phyloP scores from a whole-genome alignment of 495 filamentous ascomycete genomes.

The Coniosporium apollinis region DNA sequence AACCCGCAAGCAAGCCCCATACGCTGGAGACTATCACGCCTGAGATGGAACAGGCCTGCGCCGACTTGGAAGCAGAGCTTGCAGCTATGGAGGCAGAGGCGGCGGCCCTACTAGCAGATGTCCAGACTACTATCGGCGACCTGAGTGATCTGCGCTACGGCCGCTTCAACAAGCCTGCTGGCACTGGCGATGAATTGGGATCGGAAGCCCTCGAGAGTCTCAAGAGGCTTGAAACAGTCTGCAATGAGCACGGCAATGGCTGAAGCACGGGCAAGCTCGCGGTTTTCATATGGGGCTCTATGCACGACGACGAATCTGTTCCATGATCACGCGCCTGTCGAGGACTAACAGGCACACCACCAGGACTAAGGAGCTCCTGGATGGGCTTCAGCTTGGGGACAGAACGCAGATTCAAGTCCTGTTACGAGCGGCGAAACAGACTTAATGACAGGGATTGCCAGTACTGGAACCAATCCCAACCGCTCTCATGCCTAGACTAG shows the following conservation, averaged over 20 bases:
- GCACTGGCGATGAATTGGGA: slow-evolving; percentile 40
- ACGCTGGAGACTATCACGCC: slow-evolving; percentile 45
- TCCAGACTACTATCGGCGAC: slow-evolving; percentile 46
- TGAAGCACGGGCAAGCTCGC: too few species aligned
- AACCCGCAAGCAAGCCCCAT: slow-evolving; percentile 32
- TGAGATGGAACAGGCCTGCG: slow-evolving; percentile 48
- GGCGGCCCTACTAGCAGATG: slow-evolving; percentile 37
- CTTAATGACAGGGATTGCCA: too few species aligned
- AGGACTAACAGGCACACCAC: too few species aligned
- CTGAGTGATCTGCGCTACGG: slow-evolving; percentile 77
- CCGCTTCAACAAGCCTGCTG: slow-evolving; percentile 43
- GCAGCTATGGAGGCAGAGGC: slow-evolving; percentile 46
- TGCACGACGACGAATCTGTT: too few species aligned
- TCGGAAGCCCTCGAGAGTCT: slow-evolving; percentile 30
- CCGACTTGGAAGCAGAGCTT: slow-evolving; percentile 50
- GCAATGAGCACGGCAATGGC: not conserved
- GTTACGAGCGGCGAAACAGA: too few species aligned
- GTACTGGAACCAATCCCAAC: too few species aligned
- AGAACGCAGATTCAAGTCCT: too few species aligned
- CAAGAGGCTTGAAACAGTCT: slow-evolving; percentile 11
- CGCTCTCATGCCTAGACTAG: too few species aligned
- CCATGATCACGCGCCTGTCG: too few species aligned
- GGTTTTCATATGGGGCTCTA: too few species aligned
- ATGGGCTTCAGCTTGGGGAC: too few species aligned
- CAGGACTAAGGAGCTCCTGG: too few species aligned